phyloP scores from a whole-genome alignment of 371 early-diverging fungal genomes.

The Paramicrosporidium saccamoebae region DNA sequence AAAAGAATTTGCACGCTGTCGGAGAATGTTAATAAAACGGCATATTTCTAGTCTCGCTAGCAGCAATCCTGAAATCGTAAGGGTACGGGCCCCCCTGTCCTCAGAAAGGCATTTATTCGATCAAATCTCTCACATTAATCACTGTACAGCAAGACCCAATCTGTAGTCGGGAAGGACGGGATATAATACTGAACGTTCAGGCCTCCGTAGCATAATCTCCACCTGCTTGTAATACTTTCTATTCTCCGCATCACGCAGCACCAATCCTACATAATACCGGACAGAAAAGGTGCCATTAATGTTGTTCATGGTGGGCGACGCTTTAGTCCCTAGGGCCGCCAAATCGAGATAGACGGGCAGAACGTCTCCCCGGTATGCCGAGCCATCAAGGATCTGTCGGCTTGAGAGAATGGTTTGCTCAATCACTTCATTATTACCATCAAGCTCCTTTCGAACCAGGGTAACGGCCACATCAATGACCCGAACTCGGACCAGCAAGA shows the following conservation, averaged over 20 bases:
- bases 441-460: slow-evolving; percentile 14
- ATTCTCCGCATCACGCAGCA: slow-evolving; percentile 87
- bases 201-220: slow-evolving; percentile 73
- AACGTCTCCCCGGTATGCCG: background rate
- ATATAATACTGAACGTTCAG: too few relatives aligned
- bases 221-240: slow-evolving; percentile 89
- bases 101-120: too few relatives aligned
- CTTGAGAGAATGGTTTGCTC: background rate
- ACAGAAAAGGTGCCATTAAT: slow-evolving; percentile 91
- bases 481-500: slow-evolving; percentile 89
- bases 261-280: slow-evolving; percentile 79
- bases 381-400: too few relatives aligned
- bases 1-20: too few relatives aligned
- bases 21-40: too few relatives aligned
- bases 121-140: too few relatives aligned
- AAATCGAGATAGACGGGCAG: background rate
- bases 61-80: too few relatives aligned
- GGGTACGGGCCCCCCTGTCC: too few relatives aligned
- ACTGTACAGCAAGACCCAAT: too few relatives aligned
- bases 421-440: slow-evolving; percentile 1
- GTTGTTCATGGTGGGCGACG: slow-evolving; percentile 19
- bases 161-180: too few relatives aligned
- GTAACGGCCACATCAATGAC: slow-evolving; percentile 91
- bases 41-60: too few relatives aligned
- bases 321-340: slow-evolving; percentile 2